Base-by-base conservation (phyloP, 352 stramenopile species). In the Hyaloperonospora brassicae region DNA sequence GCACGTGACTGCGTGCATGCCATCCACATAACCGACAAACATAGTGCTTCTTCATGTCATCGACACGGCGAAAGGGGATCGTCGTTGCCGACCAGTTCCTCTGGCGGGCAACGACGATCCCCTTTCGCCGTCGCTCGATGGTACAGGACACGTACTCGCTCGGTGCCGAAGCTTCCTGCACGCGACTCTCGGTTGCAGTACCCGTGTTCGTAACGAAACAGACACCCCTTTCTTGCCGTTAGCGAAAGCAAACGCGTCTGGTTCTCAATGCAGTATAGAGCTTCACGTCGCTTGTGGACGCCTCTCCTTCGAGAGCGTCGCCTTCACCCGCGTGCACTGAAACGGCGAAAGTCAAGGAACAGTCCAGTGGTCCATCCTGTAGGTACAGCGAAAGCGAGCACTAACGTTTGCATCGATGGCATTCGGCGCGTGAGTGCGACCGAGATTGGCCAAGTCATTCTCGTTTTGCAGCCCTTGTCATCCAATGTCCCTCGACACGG, bases 401-500 rank as follows among this genome's bases (percentile, higher is more conserved):
- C 31, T 55, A 24, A 38, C 35, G 49, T 49, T 21, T 50, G 25
- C 22, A 13, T 35, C 23, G 25, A 35, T 2, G 45, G 42, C 56
- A 42, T 47, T 35, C 38, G 14, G 17, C 22, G 47, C 23, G 1
- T 48, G 23, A 30, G 50, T 27, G 49, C 27, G 31, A 62, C 48
- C 52, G 51, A 8, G 36, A 25, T 38, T 35, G 14, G 22, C 9
- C 27, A 8, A 22, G 31, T 57, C 61, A 68, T 62, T 68, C 35
- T 10, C 25, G 30, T 36, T 69, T 64, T 69, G 6, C 13, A 25
- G 24, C 24, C 34, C n/a, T 42, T 17, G 6, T 6, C 5, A 23
- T 52, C 47, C 63, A 55, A 64, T 62, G 57, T 42, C 47, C 12
- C 1, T 62, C 23, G 56, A 41, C 45, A 47, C 44, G 13, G 3